Evolutionary conservation across 805 yeast genomes (phyloP).

Genomic region (Pichia scutulata): DNA sequence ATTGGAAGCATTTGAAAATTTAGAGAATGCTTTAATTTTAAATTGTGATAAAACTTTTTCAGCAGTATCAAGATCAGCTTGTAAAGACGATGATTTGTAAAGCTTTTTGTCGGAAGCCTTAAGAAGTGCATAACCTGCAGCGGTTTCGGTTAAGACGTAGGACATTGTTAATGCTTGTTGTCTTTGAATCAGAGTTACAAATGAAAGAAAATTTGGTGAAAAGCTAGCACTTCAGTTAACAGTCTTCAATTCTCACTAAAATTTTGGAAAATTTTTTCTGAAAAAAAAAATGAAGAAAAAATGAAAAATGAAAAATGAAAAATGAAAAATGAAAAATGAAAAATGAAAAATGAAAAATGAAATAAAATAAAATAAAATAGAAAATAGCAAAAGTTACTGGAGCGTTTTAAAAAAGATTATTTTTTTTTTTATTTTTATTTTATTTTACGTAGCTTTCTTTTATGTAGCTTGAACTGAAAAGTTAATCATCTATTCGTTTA

Average conservation of each 20-base stretch:
- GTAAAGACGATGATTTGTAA: conserved; percentile 69
- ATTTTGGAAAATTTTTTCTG: conserved; percentile 1
- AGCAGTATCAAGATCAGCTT: conserved; percentile 71
- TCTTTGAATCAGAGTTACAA: not conserved
- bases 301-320: not conserved
- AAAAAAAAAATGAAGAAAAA: not conserved
- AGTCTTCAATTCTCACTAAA: not conserved
- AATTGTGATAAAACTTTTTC: conserved; percentile 84
- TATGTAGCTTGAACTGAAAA: no score
- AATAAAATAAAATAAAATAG: no score
- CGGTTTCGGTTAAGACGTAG: conserved; percentile 90
- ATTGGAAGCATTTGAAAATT: conserved; percentile 88
- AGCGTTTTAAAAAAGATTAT: no score
- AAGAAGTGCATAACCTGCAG: conserved; percentile 97
- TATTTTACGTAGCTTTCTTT: no score
- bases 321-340: not conserved
- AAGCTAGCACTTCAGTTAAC: not conserved
- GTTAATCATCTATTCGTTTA: no score
- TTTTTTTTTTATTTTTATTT: no score
- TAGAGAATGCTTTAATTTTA: conserved; percentile 92
- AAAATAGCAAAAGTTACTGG: no score
- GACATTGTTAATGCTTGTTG: conserved; percentile 42
- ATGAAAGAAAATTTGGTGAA: not conserved
- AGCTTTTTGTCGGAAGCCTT: conserved; percentile 97
- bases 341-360: not conserved